Conservation (phyloP, 805 yeast genomes). For the Candida ortonii region DNA sequence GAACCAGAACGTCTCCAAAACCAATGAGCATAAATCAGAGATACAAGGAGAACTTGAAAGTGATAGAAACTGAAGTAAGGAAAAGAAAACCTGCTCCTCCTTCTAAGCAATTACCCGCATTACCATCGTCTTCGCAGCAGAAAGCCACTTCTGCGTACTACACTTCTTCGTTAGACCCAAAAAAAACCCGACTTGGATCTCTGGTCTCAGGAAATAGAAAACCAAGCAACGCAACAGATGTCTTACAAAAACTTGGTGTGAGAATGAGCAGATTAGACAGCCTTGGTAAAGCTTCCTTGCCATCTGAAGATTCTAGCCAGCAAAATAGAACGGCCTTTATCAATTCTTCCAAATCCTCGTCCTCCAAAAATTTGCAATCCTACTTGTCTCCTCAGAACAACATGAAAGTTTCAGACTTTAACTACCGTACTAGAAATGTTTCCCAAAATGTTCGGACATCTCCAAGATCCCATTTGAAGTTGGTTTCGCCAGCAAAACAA, state of each 20-base stretch:
- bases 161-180: constrained; percentile 27
- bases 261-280: constrained; percentile 26
- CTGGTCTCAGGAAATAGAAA: constrained; percentile 1
- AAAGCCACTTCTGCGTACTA: constrained; percentile 1
- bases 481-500: no score
- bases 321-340: constrained; percentile 4
- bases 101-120: no score
- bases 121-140: no score
- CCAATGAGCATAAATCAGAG: background rate
- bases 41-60: constrained; percentile 8
- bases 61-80: constrained; percentile 3
- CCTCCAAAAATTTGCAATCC: constrained; percentile 28
- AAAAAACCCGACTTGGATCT: constrained; percentile 3
- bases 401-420: constrained; percentile 20
- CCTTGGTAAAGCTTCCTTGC: constrained; percentile 5
- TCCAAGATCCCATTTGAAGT: no score
- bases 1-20: background rate
- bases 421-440: no score
- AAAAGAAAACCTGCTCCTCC: no score
- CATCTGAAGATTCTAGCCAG: background rate
- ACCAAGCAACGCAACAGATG: constrained; percentile 20
- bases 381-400: constrained; percentile 18
- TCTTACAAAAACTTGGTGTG: constrained; percentile 27
- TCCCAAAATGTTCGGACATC: no score
- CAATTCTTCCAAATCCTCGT: constrained; percentile 25